Base-by-base conservation (phyloP, 495 filamentous ascomycete genomes). In the Talaromyces wortmannii region DNA sequence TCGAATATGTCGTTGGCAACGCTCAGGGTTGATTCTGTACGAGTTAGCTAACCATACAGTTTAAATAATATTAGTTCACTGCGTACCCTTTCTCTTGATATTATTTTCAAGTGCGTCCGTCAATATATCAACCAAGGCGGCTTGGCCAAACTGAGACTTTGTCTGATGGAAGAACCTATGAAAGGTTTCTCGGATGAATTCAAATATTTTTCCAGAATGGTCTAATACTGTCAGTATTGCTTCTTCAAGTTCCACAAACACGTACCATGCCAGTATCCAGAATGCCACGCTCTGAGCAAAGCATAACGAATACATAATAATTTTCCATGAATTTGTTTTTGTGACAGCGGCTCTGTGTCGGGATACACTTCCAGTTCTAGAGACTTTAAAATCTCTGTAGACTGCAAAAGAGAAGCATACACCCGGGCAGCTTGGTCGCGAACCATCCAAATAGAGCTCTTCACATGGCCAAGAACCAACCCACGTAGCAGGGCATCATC, bases 401-500 rank as follows among this genome's bases (percentile, higher is more conserved):
- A 66, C 4, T 82, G 66, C 40, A 88, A 62, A 44, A 92, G 74
- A n/a, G 81, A 82, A 51, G 83, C 83, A 56, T 89, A 78, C 7
- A 92, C 88, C 43, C 88, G 81, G 5, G 92, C 91, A 12, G 92
- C 89, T 57, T 96, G 91, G 63, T 96, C 91, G 53, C 94, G 80
- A 17, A 97, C 85, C 60, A 89, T 85, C 94, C 92, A 97, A 13
- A 91, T 78, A 2, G 78, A 77, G 58, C 87, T 92, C n/a, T 78
- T 80, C 31, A 92, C 72, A 40, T 78, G 71, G 50, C 65, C 59
- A 5, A 63, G 53, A 13, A 78, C 70, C 31, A 77, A 44, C 11
- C 52, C 65, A 11, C 67, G 65, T 5, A 77, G 53, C 55, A 69
- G 59, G 6, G 53, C 56, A 36, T 74, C 72, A 50, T 65, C 64